Conservation (phyloP, 139 green algal species). For the Auxenochlorella pyrenoidosa region DNA sequence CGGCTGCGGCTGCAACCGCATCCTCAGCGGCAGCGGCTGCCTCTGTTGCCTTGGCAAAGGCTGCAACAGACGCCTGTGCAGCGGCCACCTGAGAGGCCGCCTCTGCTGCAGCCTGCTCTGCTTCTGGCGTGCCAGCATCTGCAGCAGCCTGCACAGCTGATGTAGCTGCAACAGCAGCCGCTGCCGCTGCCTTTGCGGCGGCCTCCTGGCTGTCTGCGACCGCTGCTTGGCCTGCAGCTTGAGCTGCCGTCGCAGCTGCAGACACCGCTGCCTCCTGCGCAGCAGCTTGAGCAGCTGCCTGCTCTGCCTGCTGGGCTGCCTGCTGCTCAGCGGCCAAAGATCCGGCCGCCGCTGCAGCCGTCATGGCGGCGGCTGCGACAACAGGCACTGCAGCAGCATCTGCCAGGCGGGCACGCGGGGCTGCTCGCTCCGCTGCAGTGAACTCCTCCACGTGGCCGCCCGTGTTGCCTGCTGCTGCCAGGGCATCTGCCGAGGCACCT, state of each 20-base stretch:
- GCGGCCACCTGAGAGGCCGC: not conserved
- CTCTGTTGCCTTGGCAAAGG: not conserved
- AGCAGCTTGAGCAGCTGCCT: not conserved
- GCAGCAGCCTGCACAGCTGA: not conserved
- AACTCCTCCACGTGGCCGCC: constrained; percentile 10
- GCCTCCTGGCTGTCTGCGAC: not conserved
- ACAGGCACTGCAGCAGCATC: not conserved
- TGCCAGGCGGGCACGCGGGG: not conserved
- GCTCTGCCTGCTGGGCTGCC: not conserved
- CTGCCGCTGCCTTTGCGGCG: not conserved
- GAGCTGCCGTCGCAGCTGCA: not conserved
- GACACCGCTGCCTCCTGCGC: not conserved
- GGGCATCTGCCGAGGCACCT: not conserved
- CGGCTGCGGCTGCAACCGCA: not conserved
- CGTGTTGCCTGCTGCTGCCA: not conserved
- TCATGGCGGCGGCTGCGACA: not conserved
- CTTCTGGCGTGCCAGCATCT: not conserved
- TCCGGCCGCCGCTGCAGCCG: not conserved
- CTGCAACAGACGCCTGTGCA: not conserved
- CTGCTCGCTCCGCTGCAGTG: constrained; percentile 5
- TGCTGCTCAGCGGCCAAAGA: not conserved
- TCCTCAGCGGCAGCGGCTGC: not conserved
- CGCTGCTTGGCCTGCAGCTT: not conserved
- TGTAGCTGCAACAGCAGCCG: not conserved
- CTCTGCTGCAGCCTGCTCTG: not conserved